Evolutionary conservation across 257 asterid species (phyloP), one percentile per base, ranked within the genome.

Genomic region (Buddleja alternifolia): DNA sequence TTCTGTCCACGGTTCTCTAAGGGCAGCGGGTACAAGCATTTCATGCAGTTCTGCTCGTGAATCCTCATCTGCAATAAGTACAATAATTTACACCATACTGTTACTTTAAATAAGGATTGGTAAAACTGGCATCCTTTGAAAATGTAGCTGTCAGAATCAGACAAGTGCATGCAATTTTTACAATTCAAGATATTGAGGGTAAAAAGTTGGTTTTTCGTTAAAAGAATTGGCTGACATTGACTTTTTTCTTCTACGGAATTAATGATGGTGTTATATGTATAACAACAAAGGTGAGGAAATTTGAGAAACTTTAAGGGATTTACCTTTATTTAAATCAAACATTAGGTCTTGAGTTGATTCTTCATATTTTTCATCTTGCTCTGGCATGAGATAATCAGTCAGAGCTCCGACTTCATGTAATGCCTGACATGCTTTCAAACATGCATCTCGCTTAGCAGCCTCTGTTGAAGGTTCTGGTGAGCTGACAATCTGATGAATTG

Each of bases 21-120:
- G 84, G 76, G 85, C 88, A 50, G 87, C 82, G 32, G 99, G 99
- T 79, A 94, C 88, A 75, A 89, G 88, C 97, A 94, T 94, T 87
- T 91, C 93, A 66, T 91, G 88, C 57, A 94, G 89, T 79, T 87
- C 97, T 37, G 78, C 86, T 69, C 86, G 90, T 37, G 83, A 78
- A 42, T 91, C 88, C 55, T 85, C 90, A 53, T 79, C 97, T 90
- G 88, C 76, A 78, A 74, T 65, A 77, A 61, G 56, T 69, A 72
- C 50, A 68, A 50, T 47, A 72, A 60, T 19, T 25, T 47, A 62
- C 61, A 55, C 60, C 56, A 56, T 60, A 61, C 37, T 54, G 34
- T 59, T 50, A 46, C 19, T 29, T 29, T 24, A 41, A 52, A 60
- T 29, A 72, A 55, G 37, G 39, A 77, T 40, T 41, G 55, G 17